phyloP scores from a whole-genome alignment of 2,329 filamentous ascomycete genomes.

The Diaporthe caulivora region DNA sequence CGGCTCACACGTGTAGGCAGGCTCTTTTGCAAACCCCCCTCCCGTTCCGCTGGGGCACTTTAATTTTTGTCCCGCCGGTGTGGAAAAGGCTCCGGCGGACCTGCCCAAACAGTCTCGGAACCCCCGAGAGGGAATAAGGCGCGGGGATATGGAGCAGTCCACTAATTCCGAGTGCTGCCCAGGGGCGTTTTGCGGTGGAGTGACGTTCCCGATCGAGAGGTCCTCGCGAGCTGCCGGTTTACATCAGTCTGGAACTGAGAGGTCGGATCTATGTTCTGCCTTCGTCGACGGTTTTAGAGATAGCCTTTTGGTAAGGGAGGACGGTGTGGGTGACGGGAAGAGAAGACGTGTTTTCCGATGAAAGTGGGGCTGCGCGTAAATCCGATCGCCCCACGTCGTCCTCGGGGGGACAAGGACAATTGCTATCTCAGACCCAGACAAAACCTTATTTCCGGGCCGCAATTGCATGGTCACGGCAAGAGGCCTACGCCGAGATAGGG shows the following conservation, averaged over 20 bases:
- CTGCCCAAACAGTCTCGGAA: background rate
- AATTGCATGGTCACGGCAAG: background rate
- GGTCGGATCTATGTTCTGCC: constrained; percentile 24
- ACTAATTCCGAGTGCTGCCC: constrained; percentile 15
- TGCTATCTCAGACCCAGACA: background rate
- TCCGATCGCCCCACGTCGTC: constrained; percentile 8
- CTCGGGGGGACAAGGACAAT: too few species aligned
- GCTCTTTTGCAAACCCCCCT: too few species aligned
- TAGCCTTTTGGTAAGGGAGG: background rate
- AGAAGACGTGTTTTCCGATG: constrained; percentile 3
- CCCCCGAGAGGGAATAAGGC: too few species aligned
- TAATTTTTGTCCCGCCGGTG: background rate
- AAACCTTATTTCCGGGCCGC: constrained; percentile 17
- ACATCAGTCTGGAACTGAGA: background rate
- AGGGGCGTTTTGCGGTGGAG: background rate
- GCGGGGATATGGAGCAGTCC: background rate
- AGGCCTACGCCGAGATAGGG: constrained; percentile 8
- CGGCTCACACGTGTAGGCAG: background rate
- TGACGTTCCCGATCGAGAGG: background rate
- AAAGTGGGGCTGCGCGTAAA: constrained; percentile 20
- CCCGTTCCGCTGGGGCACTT: too few species aligned
- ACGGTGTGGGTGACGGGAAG: constrained; percentile 10
- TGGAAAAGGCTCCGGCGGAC: background rate
- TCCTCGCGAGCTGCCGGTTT: background rate
- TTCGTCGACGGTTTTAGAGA: constrained; percentile 19